Evolutionary conservation across 2,329 filamentous ascomycete genomes (phyloP), one percentile per base, ranked within the genome.

Genomic region (Beauveria scarabaeidicola): DNA sequence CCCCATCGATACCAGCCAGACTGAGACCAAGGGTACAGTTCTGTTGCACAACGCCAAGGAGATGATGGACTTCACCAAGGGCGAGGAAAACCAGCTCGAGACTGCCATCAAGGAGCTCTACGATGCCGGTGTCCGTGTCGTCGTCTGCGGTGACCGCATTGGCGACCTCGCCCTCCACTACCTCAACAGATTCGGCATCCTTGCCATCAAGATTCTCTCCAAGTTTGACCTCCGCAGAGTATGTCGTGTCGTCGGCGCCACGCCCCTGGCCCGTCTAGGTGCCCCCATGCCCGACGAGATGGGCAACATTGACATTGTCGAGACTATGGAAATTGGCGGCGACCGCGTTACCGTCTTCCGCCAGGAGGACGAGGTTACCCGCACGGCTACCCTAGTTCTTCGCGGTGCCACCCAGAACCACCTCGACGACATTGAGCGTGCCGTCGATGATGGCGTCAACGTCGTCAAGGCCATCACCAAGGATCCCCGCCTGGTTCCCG

Each of bases 241-340:
- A 69, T 99, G 95, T 82, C 88, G 94, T 63, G 94, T 99, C 25
- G 93, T 97, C 56, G 93, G 93, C 63, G 94, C 94, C 60, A 97
- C 94, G 15, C 94, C 94, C n/a, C 83, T 99, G 63, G 95, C 95
- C 57, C 88, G 94, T 68, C 81, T 99, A 52, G 94, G 94, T 64
- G 94, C 95, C 17, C 94, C 94, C 48, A 99, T 99, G 94, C 94
- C 95, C n/a, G 94, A 99, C 67, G 94, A 99, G 81, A 97, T 96
- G 92, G 94, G 94, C 65, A 88, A 77, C 68, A 86, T 99, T 64
- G 94, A 99, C 72, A 75, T 99, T 60, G 94, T 99, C 36, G 94
- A 99, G 82, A 97, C 95, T 1, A 82, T 95, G 48, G 94, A 99
- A 77, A 97, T 99, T 72, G 94, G 94, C 64, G 94, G 94, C 67